Conservation (phyloP, 225 moss, liverwort and hornwort genomes). For the Pseudoscleropodium purum region DNA sequence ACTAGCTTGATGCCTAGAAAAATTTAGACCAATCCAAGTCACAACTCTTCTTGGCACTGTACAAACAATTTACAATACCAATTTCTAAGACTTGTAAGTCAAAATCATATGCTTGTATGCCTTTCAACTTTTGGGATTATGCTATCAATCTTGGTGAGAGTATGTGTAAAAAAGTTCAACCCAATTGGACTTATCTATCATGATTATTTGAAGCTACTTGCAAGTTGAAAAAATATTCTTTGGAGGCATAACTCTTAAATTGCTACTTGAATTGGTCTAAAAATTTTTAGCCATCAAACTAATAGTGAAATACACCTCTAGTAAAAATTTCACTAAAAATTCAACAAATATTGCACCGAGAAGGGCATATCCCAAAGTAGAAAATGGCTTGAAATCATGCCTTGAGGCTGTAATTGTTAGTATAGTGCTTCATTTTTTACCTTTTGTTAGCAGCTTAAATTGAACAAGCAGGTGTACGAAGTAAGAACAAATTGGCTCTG, state of each 20-base stretch:
- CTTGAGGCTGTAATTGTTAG: neutral
- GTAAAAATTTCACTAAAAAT: neutral
- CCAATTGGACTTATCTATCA: neutral
- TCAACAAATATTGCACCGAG: neutral
- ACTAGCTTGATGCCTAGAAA: too few species aligned
- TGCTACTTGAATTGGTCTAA: rapidly evolving
- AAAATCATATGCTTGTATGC: neutral
- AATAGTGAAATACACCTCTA: neutral
- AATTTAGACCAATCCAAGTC: neutral
- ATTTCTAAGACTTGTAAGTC: too few species aligned
- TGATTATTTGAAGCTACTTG: rapidly evolving
- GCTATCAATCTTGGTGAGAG: neutral
- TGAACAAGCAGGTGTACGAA: rapidly evolving
- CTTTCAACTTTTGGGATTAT: neutral
- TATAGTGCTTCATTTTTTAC: neutral
- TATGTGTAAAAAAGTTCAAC: neutral
- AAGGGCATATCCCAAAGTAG: rapidly evolving
- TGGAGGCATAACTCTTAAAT: neutral
- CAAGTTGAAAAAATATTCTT: rapidly evolving
- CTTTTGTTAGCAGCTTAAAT: too few species aligned
- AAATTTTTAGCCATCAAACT: too few species aligned
- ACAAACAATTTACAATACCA: too few species aligned
- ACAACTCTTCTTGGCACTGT: too few species aligned
- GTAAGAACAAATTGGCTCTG: neutral
- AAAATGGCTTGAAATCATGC: neutral